Percentiles rank a stretch among this genome's conserved stretches.
These are phyloP conservation scores for Lasiodiplodia citricola DNA, from an alignment of 2,329 filamentous ascomycete species.

Conservation along the genomic window DNA sequence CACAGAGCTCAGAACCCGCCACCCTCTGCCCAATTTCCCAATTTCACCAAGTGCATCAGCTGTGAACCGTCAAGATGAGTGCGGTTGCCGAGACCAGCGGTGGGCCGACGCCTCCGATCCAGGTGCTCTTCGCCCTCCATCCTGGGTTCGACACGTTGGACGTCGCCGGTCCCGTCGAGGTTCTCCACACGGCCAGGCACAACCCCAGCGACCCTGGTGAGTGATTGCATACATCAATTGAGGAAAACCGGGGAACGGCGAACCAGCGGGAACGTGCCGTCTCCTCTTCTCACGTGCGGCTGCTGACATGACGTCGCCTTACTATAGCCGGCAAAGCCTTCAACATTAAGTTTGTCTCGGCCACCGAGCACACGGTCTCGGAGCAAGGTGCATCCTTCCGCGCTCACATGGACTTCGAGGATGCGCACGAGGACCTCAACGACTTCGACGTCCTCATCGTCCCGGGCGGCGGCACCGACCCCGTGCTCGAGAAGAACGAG, in stretches of 20 bases:
- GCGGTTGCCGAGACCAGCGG: slow-evolving; percentile 48
- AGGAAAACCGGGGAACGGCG: background rate
- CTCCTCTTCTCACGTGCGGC: background rate
- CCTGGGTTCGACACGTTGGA: slow-evolving; percentile 63
- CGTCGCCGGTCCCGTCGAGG: slow-evolving; percentile 63
- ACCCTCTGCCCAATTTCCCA: background rate
- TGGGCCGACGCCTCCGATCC: slow-evolving; percentile 52
- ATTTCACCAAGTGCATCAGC: background rate
- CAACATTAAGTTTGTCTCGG: slow-evolving; percentile 58
- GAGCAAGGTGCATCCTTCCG: slow-evolving; percentile 71
- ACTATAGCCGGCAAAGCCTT: slow-evolving; percentile 57
- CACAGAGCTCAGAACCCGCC: background rate
- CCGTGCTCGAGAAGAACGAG: slow-evolving; percentile 54
- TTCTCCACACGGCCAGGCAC: slow-evolving; percentile 60
- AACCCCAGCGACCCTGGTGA: slow-evolving; percentile 59
- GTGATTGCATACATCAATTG: background rate
- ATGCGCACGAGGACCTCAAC: slow-evolving; percentile 73
- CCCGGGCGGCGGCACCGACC: slow-evolving; percentile 71
- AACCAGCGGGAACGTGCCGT: background rate
- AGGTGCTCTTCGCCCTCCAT: slow-evolving; percentile 65
- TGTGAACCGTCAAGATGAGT: slow-evolving; percentile 50
- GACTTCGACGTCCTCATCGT: slow-evolving; percentile 83
- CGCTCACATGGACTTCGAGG: slow-evolving; percentile 78
- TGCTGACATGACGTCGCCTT: background rate
- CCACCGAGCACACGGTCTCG: slow-evolving; percentile 54